Evolutionary conservation across 2,329 filamentous ascomycete genomes (phyloP).

Genomic region (Beauveria scarabaeidicola): DNA sequence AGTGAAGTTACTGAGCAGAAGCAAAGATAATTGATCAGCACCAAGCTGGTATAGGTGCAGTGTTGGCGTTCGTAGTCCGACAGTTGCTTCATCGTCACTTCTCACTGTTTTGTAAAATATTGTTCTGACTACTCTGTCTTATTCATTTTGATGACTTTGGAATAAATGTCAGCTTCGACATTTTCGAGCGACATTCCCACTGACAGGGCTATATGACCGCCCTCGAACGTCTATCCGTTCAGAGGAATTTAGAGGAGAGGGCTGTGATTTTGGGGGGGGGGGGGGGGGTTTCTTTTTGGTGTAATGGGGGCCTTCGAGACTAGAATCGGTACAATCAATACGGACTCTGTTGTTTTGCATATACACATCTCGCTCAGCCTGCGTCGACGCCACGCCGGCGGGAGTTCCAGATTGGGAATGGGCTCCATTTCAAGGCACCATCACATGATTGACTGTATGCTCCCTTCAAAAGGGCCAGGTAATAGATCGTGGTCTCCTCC

Average conservation of each 20-base stretch:
- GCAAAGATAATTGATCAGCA: neutral
- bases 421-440: neutral
- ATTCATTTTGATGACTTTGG: neutral
- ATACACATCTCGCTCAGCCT: neutral
- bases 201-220: neutral
- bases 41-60: neutral
- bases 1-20: constrained; percentile 13
- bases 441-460: constrained; percentile 1
- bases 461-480: neutral
- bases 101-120: constrained; percentile 4
- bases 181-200: neutral
- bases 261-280: neutral
- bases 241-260: neutral
- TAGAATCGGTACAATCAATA: neutral
- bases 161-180: neutral
- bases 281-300: neutral
- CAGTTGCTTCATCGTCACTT: neutral
- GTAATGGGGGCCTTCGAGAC: neutral
- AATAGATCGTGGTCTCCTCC: neutral
- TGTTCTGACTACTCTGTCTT: constrained; percentile 9
- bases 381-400: neutral
- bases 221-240: neutral
- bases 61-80: neutral
- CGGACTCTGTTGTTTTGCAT: neutral
- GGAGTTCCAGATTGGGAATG: neutral